Evolutionary conservation across 805 yeast genomes (phyloP).

Genomic region (Nakazawaea peltata): DNA sequence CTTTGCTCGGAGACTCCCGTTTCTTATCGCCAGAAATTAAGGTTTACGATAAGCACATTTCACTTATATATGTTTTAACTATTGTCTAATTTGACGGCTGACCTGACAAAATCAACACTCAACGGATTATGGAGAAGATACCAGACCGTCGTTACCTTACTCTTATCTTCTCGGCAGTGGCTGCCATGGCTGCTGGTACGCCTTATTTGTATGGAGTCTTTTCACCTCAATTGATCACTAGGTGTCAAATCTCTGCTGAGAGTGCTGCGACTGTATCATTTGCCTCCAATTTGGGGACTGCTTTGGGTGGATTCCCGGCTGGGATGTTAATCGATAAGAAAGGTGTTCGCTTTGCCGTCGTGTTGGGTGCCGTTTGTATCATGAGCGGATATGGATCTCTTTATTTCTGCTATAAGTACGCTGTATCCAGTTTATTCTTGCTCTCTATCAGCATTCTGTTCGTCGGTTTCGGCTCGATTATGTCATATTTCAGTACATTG

Average conservation of each 20-base stretch:
- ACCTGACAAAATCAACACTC: too few species aligned
- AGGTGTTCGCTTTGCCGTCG: slow-evolving; percentile 47
- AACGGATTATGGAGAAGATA: too few species aligned
- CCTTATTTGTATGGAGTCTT: slow-evolving; percentile 71
- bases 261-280: slow-evolving; percentile 60
- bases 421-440: slow-evolving; percentile 28
- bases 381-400: slow-evolving; percentile 47
- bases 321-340: slow-evolving; percentile 57
- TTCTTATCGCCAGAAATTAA: too few species aligned
- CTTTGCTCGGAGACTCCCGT: too few species aligned
- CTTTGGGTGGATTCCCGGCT: slow-evolving; percentile 63
- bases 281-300: slow-evolving; percentile 54
- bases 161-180: slow-evolving; percentile 25
- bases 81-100: too few species aligned
- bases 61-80: too few species aligned
- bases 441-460: slow-evolving; percentile 41
- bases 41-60: too few species aligned
- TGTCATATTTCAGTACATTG: slow-evolving; percentile 51
- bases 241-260: slow-evolving; percentile 48
- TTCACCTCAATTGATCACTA: slow-evolving; percentile 59
- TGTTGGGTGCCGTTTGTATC: slow-evolving; percentile 47
- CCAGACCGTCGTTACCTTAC: slow-evolving; percentile 11
- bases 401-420: slow-evolving; percentile 34
- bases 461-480: slow-evolving; percentile 60
- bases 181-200: slow-evolving; percentile 65